phyloP scores from a whole-genome alignment of 371 early-diverging fungal species.

The Rhizopus stolonifer region DNA sequence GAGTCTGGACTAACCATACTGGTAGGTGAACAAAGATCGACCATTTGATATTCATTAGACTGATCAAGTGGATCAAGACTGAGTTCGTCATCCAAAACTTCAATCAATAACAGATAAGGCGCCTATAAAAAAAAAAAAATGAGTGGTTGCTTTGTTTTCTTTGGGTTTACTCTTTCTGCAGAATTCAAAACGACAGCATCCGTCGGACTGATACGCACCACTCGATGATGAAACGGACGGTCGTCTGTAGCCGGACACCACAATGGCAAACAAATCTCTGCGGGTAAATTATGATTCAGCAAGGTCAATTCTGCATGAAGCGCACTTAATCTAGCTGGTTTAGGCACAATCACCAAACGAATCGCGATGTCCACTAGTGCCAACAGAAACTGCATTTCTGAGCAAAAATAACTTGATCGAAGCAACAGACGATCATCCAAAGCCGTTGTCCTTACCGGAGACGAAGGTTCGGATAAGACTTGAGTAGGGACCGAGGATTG shows the following conservation, averaged over 20 bases:
- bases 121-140: constrained; percentile 34
- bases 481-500: constrained; percentile 25
- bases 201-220: constrained; percentile 80
- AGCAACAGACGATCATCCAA: constrained; percentile 40
- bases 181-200: constrained; percentile 94
- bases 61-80: constrained; percentile 28
- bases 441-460: constrained; percentile 14
- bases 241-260: constrained; percentile 72
- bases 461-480: not conserved
- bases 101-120: constrained; percentile 81
- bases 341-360: constrained; percentile 80
- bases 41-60: constrained; percentile 32
- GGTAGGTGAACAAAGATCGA: constrained; percentile 19
- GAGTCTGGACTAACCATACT: no score
- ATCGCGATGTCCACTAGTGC: constrained; percentile 85
- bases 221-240: constrained; percentile 70
- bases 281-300: constrained; percentile 90
- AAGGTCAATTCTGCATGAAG: constrained; percentile 87
- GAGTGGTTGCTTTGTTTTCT: not conserved
- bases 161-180: constrained; percentile 77
- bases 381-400: constrained; percentile 85
- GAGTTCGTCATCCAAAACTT: constrained; percentile 68
- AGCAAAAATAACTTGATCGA: constrained; percentile 69
- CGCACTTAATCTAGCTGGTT: constrained; percentile 64
- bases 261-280: constrained; percentile 86